These are phyloP conservation scores for Lachancea kluyveri DNA, from an alignment of 805 yeast genomes.

Conservation along the genomic window DNA sequence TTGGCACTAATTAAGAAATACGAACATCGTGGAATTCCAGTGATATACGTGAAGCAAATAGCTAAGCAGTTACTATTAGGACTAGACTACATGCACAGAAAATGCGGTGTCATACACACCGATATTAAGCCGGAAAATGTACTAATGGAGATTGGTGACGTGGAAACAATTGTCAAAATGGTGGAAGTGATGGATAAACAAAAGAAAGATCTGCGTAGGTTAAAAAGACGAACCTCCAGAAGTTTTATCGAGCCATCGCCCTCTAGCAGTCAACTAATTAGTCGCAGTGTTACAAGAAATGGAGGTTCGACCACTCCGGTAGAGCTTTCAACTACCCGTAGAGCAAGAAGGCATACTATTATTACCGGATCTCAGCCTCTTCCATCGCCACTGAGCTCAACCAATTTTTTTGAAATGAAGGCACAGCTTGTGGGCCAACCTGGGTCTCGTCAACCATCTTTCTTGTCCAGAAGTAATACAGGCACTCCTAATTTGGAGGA, in stretches of 20 bases:
- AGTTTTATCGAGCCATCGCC: constrained; percentile 8
- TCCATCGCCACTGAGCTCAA: constrained; percentile 76
- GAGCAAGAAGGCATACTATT: constrained; percentile 65
- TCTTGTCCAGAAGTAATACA: constrained; percentile 11
- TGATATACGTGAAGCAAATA: constrained; percentile 69
- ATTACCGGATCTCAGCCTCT: constrained; percentile 90
- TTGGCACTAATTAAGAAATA: constrained; percentile 76
- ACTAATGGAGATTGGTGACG: constrained; percentile 75
- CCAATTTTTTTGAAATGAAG: constrained; percentile 31
- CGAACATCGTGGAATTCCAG: constrained; percentile 74
- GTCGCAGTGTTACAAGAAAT: constrained; percentile 4
- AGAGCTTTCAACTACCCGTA: constrained; percentile 26
- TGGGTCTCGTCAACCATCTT: constrained; percentile 12
- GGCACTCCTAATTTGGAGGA: constrained; percentile 13
- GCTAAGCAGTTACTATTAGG: constrained; percentile 73
- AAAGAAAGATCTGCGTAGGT: constrained; percentile 36
- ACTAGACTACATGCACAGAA: constrained; percentile 53
- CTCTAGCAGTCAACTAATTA: neutral
- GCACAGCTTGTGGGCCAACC: constrained; percentile 20
- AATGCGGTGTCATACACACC: constrained; percentile 69
- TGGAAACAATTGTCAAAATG: constrained; percentile 65
- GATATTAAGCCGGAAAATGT: constrained; percentile 77
- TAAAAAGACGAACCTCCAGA: constrained; percentile 35
- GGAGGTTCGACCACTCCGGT: constrained; percentile 7
- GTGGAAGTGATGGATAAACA: constrained; percentile 56